phyloP scores from a whole-genome alignment of 2,329 filamentous ascomycete genomes.

The Trichophyton benhamiae region DNA sequence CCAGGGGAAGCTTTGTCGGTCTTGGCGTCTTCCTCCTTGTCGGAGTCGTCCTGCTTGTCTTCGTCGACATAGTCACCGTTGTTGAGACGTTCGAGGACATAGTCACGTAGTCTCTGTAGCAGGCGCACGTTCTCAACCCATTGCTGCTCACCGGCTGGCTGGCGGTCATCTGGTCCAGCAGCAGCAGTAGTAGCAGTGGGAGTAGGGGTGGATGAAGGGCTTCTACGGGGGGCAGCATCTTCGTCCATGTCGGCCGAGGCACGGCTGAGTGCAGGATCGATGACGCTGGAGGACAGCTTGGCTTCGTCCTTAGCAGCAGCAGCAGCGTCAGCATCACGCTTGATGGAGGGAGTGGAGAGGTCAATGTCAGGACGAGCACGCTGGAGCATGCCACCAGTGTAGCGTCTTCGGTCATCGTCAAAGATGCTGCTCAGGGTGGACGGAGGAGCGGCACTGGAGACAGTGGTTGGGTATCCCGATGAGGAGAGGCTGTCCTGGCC shows the following conservation, averaged over 20 bases:
- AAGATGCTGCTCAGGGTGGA: conserved; percentile 50
- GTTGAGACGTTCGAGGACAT: conserved; percentile 44
- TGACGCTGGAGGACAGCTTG: conserved; percentile 27
- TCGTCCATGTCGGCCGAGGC: background rate
- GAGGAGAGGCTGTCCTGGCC: conserved; percentile 44
- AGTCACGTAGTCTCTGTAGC: conserved; percentile 47
- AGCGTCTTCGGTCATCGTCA: conserved; percentile 47
- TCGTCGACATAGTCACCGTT: conserved; percentile 37
- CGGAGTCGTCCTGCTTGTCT: conserved; percentile 35
- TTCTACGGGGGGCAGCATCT: conserved; percentile 14
- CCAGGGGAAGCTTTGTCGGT: too few species aligned
- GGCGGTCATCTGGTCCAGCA: background rate
- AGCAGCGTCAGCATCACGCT: background rate
- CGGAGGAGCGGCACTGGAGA: conserved; percentile 47
- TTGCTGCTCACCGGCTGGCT: conserved; percentile 32
- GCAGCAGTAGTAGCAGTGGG: background rate
- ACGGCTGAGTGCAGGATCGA: conserved; percentile 32
- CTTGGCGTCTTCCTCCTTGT: conserved; percentile 13
- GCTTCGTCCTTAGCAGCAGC: conserved; percentile 6
- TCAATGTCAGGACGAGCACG: conserved; percentile 35
- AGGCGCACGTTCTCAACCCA: conserved; percentile 56
- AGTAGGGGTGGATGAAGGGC: background rate
- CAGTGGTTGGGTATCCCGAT: conserved; percentile 38
- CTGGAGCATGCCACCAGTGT: conserved; percentile 49
- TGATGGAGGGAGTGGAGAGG: conserved; percentile 15